These are phyloP conservation scores for grape (Vitis vinifera) DNA, from an alignment of 164 flowering plant genomes.

Conservation along the genomic window DNA sequence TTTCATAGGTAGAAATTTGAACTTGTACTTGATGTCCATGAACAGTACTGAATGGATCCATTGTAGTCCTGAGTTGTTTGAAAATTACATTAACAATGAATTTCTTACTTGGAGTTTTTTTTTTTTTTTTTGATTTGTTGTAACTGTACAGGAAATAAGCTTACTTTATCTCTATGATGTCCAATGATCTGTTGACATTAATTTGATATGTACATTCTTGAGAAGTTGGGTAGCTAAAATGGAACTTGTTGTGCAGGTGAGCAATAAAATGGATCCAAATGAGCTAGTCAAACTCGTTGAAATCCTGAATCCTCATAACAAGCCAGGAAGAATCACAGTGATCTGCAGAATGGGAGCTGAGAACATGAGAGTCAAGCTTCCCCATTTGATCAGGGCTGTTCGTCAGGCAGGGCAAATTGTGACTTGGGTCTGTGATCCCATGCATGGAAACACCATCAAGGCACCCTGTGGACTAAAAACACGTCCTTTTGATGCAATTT, in stretches of 20 bases:
- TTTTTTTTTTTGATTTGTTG: too few species aligned
- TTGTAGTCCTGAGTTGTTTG: neutral
- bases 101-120: neutral
- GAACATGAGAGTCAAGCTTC: constrained; percentile 51
- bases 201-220: neutral
- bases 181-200: neutral
- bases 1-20: neutral
- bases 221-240: neutral
- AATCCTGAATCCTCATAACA: constrained; percentile 45
- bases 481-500: constrained; percentile 59
- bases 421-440: constrained; percentile 56
- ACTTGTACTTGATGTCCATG: neutral
- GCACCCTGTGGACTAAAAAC: constrained; percentile 74
- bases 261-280: constrained; percentile 56
- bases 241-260: constrained; percentile 34
- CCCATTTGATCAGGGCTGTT: constrained; percentile 54
- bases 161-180: neutral
- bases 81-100: neutral
- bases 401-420: constrained; percentile 46
- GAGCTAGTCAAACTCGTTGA: constrained; percentile 44
- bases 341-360: constrained; percentile 57
- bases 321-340: constrained; percentile 49
- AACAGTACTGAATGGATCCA: neutral
- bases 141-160: too few species aligned
- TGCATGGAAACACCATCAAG: constrained; percentile 59